Conservation (phyloP, 805 yeast species). For the Suhomyces sp. region DNA sequence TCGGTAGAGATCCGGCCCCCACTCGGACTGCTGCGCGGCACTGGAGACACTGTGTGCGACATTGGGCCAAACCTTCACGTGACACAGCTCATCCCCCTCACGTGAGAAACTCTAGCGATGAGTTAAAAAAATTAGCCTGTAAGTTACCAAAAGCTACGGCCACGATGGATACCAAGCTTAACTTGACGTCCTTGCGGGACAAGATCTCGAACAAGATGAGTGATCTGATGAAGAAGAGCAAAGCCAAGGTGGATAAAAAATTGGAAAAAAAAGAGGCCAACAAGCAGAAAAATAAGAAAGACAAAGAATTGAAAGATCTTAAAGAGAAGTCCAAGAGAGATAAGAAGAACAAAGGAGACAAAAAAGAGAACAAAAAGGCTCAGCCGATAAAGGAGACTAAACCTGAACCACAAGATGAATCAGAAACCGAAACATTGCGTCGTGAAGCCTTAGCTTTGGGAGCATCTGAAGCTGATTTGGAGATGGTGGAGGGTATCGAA, state of each 20-base stretch:
- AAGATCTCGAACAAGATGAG: slow-evolving; percentile 39
- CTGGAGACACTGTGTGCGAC: neutral
- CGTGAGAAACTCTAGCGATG: slow-evolving; percentile 1
- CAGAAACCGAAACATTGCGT: slow-evolving; percentile 24
- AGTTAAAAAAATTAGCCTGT: neutral
- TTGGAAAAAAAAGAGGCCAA: slow-evolving; percentile 8
- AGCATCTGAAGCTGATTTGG: slow-evolving; percentile 80
- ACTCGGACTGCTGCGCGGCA: neutral
- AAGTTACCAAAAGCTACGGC: neutral
- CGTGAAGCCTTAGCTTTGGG: slow-evolving; percentile 79
- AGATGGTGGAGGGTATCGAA: slow-evolving; percentile 53
- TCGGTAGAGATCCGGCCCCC: neutral
- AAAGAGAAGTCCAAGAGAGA: slow-evolving; percentile 5
- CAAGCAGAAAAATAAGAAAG: neutral
- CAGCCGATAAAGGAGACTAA: neutral
- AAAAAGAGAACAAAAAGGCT: neutral
- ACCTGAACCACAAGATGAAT: neutral
- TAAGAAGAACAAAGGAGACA: neutral
- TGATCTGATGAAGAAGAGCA: slow-evolving; percentile 8
- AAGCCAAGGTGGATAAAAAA: slow-evolving; percentile 8
- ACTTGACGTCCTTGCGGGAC: slow-evolving; percentile 59
- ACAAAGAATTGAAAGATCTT: neutral
- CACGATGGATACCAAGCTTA: slow-evolving; percentile 45
- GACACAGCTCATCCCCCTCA: neutral
- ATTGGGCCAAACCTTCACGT: neutral